Evolutionary conservation across 2,329 filamentous ascomycete species (phyloP).

Genomic region (Claviceps sp.): DNA sequence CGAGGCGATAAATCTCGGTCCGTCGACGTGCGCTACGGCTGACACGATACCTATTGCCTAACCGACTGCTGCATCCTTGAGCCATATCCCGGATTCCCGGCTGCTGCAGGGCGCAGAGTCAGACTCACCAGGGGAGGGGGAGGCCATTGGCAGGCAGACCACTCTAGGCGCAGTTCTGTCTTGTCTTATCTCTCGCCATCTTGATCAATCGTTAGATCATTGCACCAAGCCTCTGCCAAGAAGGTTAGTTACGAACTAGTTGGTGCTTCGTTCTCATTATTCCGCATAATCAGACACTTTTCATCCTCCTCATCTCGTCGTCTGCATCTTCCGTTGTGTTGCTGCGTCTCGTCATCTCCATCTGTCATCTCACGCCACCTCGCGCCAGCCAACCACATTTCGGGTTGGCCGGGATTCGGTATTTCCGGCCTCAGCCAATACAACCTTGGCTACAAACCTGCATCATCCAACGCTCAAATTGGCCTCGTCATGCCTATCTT

Average conservation of each 20-base stretch:
- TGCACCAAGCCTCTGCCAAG: not conserved
- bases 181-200: conserved; percentile 1
- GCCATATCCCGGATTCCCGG: not conserved
- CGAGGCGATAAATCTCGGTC: too few relatives aligned
- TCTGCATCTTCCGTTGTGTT: not conserved
- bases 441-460: not conserved
- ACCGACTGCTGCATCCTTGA: not conserved
- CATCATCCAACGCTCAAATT: not conserved
- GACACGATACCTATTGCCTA: not conserved
- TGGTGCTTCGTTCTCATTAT: not conserved
- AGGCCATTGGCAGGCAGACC: not conserved
- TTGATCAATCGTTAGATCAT: not conserved
- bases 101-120: not conserved
- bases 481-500: not conserved
- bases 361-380: not conserved
- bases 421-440: conserved; percentile 4
- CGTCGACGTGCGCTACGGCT: too few relatives aligned
- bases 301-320: not conserved
- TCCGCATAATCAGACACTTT: not conserved
- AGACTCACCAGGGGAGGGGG: not conserved
- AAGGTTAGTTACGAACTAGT: not conserved
- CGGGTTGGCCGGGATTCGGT: conserved; percentile 4
- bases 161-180: not conserved
- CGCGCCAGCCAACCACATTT: conserved; percentile 4
- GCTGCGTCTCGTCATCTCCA: not conserved